Evolutionary conservation across 2,329 filamentous ascomycete genomes (phyloP).

Genomic region (Fusarium graminum): DNA sequence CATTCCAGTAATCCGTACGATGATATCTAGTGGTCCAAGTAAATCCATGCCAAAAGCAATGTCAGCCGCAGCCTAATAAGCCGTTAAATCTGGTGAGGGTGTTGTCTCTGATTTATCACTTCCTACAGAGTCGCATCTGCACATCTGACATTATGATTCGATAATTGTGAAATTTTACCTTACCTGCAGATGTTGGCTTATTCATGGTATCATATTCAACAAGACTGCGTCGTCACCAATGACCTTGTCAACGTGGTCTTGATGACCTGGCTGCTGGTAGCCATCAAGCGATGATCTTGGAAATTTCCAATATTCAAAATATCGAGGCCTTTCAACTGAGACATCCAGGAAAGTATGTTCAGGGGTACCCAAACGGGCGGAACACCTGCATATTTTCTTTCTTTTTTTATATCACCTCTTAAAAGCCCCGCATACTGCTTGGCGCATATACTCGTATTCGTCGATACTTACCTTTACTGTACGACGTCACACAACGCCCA

Average conservation of each 20-base stretch:
- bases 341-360: neutral
- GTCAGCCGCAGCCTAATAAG: constrained; percentile 22
- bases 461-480: constrained; percentile 18
- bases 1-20: constrained; percentile 17
- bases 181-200: neutral
- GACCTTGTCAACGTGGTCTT: neutral
- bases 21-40: constrained; percentile 7
- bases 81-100: constrained; percentile 24
- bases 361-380: neutral
- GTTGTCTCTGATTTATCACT: constrained; percentile 28
- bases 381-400: constrained; percentile 10
- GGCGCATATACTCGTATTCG: constrained; percentile 40
- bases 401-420: constrained; percentile 17
- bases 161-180: neutral
- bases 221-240: neutral
- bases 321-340: neutral
- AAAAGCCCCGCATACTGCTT: constrained; percentile 21
- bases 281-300: neutral
- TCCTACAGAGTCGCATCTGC: neutral
- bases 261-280: neutral
- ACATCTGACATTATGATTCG: neutral
- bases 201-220: neutral
- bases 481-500: constrained; percentile 17
- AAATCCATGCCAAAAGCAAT: constrained; percentile 16
- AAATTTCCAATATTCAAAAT: neutral